These are phyloP conservation scores for Xylariaceae sp. DNA, from an alignment of 2,329 filamentous ascomycete species.

Conservation along the genomic window DNA sequence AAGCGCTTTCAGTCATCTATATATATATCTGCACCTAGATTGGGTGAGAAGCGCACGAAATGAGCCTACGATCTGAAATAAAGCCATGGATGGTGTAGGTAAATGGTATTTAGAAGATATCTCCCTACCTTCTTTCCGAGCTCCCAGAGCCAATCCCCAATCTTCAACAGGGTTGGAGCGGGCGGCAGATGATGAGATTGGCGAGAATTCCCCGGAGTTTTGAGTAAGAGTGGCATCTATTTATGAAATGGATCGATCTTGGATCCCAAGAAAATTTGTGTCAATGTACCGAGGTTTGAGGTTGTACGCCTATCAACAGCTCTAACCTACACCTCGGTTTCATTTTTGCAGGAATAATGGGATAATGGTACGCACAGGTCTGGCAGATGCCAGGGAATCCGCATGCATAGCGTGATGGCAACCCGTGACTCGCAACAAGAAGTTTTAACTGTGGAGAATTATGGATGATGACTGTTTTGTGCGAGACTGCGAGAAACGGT, in stretches of 20 bases:
- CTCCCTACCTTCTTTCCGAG: not conserved
- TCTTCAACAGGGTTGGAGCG: conserved; percentile 7
- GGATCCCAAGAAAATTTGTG: not conserved
- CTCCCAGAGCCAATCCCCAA: no score
- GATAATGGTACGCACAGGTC: no score
- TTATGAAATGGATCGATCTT: not conserved
- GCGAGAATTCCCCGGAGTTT: conserved; percentile 1
- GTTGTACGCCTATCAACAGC: no score
- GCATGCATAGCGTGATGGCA: not conserved
- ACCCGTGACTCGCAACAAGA: not conserved
- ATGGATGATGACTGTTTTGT: not conserved
- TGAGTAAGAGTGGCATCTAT: conserved; percentile 7
- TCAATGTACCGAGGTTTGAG: not conserved
- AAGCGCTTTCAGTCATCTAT: no score
- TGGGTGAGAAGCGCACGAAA: no score
- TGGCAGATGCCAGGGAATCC: not conserved
- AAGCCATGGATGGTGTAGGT: no score
- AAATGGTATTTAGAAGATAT: no score
- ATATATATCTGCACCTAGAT: no score
- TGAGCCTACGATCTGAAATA: no score
- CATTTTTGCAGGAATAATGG: no score
- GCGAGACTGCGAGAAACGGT: not conserved
- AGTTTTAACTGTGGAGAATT: not conserved
- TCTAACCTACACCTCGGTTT: no score
- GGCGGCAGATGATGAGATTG: conserved; percentile 15